Base-by-base conservation (phyloP, 148 eudicot species). In the Cornus controversa region DNA sequence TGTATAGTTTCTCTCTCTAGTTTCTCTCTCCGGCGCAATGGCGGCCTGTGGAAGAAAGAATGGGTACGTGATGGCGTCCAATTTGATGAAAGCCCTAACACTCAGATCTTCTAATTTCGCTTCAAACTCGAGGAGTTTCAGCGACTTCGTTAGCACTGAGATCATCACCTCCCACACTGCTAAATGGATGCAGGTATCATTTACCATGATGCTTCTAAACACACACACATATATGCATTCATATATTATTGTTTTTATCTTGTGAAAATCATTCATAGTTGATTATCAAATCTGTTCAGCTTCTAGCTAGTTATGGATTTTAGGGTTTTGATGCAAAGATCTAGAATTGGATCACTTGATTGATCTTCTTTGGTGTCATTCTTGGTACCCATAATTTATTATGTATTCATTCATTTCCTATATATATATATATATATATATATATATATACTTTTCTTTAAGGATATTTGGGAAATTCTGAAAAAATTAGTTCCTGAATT, bases 111-210 rank as follows among this genome's bases (percentile, higher is more conserved):
- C 73, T 42, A 50, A 74, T 66, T 25, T 76, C 50, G 71, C 83
- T 34, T 79, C 88, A 68, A 83, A 80, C 34, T 67, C 80, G 2
- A 88, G 93, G 71, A 70, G 74, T 67, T 54, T 91, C 74, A 71
- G 82, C 73, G 85, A 87, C 80, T 68, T 84, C 77, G 88, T 88
- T 62, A 82, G 79, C 82, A 78, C 79, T 76, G 94, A 89, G 75
- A 74, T 91, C 78, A 16, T 77, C 85, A 91, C 88, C 79, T 79
- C 89, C 80, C 98, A 93, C 84, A 93, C 96, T 45, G 90, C 82
- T 31, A 93, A 93, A 84, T 93, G 94, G 96, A 93, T 93, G 98
- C 94, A 90, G 94, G 96, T 93, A 71, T 31, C 50, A 45, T 45
- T 45, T 5, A 8, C 50, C 50, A 45, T 45, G 11, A 45, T 50